phyloP scores from a whole-genome alignment of 768 basidiomycete species.

The Hirschioporus abietinus region DNA sequence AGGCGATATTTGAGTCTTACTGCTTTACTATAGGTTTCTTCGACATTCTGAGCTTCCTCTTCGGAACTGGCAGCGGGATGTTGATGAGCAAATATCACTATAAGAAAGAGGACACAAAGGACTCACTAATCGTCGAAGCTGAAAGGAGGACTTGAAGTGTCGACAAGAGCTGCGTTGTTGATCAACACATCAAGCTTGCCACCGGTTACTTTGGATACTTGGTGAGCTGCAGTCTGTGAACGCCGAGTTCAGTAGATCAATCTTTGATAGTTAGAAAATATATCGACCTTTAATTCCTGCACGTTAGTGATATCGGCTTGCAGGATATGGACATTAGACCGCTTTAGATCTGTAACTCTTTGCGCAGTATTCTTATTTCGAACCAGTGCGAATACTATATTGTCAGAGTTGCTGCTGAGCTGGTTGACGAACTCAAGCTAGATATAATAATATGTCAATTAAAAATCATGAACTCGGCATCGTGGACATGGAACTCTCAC shows the following conservation, averaged over 20 bases:
- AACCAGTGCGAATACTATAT: slow-evolving; percentile 24
- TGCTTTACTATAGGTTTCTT: slow-evolving; percentile 17
- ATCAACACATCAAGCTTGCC: slow-evolving; percentile 32
- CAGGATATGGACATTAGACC: slow-evolving; percentile 29
- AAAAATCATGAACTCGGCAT: background rate
- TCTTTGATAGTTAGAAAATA: background rate
- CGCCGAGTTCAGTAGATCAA: background rate
- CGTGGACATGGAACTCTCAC: slow-evolving; percentile 10
- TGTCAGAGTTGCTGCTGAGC: slow-evolving; percentile 15
- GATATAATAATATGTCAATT: background rate
- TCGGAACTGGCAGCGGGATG: background rate
- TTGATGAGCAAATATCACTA: background rate
- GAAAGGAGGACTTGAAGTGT: slow-evolving; percentile 3
- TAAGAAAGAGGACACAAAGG: background rate
- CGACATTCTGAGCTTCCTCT: slow-evolving; percentile 17
- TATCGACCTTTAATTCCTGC: slow-evolving; percentile 24
- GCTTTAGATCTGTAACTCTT: slow-evolving; percentile 13
- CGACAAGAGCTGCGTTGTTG: slow-evolving; percentile 29
- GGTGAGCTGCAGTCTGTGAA: slow-evolving; percentile 12
- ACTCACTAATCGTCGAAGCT: slow-evolving; percentile 6
- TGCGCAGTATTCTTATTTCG: slow-evolving; percentile 19
- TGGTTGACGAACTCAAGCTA: slow-evolving; percentile 23
- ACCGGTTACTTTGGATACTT: slow-evolving; percentile 15
- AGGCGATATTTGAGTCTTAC: slow-evolving; percentile 5
- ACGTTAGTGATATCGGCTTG: slow-evolving; percentile 31